Percentiles rank a stretch among this genome's conserved stretches.
These are phyloP conservation scores for Lactifluus echinatus DNA, from an alignment of 768 basidiomycete genomes.

Conservation along the genomic window DNA sequence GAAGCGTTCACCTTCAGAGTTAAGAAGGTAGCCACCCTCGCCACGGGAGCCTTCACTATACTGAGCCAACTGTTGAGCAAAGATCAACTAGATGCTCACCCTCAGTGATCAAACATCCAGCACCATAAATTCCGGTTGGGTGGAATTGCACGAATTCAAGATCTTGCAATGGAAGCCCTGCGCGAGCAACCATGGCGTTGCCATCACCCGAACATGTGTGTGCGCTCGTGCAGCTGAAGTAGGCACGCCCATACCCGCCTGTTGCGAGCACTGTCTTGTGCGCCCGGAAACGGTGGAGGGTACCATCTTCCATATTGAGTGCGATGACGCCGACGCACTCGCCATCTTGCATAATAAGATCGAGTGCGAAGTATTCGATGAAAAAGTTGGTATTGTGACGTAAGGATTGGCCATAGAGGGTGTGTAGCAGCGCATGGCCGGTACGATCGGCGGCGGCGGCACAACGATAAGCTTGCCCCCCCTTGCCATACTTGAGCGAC, in stretches of 20 bases:
- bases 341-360: conserved; percentile 97
- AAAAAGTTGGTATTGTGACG: conserved; percentile 99
- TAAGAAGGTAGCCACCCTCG: conserved; percentile 97
- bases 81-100: conserved; percentile 37
- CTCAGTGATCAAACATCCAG: conserved; percentile 98
- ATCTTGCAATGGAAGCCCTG: conserved; percentile 94
- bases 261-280: conserved; percentile 99
- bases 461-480: conserved; percentile 98
- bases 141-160: conserved; percentile 99
- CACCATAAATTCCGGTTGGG: conserved; percentile 98
- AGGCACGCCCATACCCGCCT: conserved; percentile 95
- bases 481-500: conserved; percentile 93
- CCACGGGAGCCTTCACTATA: conserved; percentile 77
- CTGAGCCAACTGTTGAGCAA: not conserved
- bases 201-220: conserved; percentile 99
- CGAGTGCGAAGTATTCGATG: conserved; percentile 99
- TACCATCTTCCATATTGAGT: conserved; percentile 99
- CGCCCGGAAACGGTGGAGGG: conserved; percentile 93
- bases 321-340: conserved; percentile 99
- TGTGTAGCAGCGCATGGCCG: conserved; percentile 96
- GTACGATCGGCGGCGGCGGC: conserved; percentile 98
- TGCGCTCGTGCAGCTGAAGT: conserved; percentile 97
- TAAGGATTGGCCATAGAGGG: conserved; percentile 97
- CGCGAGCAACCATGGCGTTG: conserved; percentile 96
- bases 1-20: conserved; percentile 98